A percentile compares a stretch with the other conserved stretches of the same genome.
These are phyloP conservation scores for Leccinum aurantiacum DNA, from an alignment of 768 basidiomycete species.

Conservation along the genomic window DNA sequence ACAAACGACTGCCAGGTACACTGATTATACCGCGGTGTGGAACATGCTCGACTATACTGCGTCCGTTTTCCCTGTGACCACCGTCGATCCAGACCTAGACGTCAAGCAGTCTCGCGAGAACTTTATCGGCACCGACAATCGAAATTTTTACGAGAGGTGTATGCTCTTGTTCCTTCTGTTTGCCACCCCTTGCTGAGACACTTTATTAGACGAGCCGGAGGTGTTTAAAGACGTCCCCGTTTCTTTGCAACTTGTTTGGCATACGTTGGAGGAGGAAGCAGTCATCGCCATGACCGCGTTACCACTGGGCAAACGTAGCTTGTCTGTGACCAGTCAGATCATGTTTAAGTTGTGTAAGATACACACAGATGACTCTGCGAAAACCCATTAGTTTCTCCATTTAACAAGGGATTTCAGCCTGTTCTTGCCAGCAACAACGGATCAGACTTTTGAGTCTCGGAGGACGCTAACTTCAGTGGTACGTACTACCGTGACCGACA, in stretches of 20 bases:
- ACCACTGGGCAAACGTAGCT: background rate
- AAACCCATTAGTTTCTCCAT: too few species aligned
- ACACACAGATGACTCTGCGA: background rate
- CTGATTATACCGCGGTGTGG: conserved; percentile 61
- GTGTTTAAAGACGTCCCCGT: conserved; percentile 60
- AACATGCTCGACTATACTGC: conserved; percentile 68
- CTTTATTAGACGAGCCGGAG: conserved; percentile 52
- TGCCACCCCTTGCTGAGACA: background rate
- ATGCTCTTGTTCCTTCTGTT: conserved; percentile 17
- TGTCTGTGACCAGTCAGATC: background rate
- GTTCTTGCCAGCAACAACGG: too few species aligned
- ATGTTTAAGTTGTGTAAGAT: background rate
- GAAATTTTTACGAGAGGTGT: conserved; percentile 54
- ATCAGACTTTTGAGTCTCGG: too few species aligned
- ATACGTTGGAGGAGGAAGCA: conserved; percentile 74
- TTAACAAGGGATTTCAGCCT: too few species aligned
- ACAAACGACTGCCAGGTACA: conserved; percentile 35
- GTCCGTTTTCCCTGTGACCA: conserved; percentile 62
- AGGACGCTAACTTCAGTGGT: too few species aligned
- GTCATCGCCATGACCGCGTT: conserved; percentile 62
- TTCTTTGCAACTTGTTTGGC: conserved; percentile 63
- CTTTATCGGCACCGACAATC: conserved; percentile 52
- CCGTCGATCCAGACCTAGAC: conserved; percentile 56
- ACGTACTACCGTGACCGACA: too few species aligned
- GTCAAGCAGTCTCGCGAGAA: conserved; percentile 40